A percentile compares a stretch with the other conserved stretches of the same genome.
Evolutionary conservation across 31 red algal species (phyloP).

Genomic region (Porphyra umbilicalis): DNA sequence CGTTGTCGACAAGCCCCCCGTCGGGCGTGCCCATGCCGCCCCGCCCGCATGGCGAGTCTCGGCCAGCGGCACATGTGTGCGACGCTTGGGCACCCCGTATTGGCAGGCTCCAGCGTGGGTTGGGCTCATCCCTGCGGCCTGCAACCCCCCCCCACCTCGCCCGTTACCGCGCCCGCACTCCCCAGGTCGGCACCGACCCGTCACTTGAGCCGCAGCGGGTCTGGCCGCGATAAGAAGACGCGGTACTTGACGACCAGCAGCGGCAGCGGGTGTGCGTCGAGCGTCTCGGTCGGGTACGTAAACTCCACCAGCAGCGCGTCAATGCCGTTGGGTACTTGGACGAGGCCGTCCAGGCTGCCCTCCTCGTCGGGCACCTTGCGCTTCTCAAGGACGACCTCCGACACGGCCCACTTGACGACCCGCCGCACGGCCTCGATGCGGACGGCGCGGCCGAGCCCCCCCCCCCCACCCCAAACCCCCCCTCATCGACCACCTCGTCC

Average conservation of each 20-base stretch:
- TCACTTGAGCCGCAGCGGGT: not conserved
- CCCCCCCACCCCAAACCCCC: not conserved
- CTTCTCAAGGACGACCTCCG: not conserved
- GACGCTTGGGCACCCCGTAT: too few species aligned
- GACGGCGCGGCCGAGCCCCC: not conserved
- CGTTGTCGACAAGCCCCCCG: too few species aligned
- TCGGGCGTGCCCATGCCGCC: too few species aligned
- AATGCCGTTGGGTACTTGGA: not conserved
- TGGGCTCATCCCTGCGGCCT: too few species aligned
- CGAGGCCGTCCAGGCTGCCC: not conserved
- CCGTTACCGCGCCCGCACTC: not conserved
- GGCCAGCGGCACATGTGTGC: too few species aligned
- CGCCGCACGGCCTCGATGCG: not conserved
- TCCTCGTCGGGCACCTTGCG: not conserved
- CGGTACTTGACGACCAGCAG: not conserved
- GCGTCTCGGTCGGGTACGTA: not conserved
- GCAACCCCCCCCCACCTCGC: not conserved
- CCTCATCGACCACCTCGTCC: not conserved
- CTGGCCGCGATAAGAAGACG: not conserved
- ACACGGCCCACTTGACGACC: not conserved
- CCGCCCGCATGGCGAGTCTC: too few species aligned
- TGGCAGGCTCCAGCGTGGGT: too few species aligned
- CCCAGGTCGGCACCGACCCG: too few species aligned
- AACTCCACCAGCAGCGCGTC: not conserved
- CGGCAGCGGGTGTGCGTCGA: not conserved